A percentile compares a stretch with the other conserved stretches of the same genome.
Evolutionary conservation across 177 flowering plant species (phyloP).

Genomic region (Vitis hybrid): DNA sequence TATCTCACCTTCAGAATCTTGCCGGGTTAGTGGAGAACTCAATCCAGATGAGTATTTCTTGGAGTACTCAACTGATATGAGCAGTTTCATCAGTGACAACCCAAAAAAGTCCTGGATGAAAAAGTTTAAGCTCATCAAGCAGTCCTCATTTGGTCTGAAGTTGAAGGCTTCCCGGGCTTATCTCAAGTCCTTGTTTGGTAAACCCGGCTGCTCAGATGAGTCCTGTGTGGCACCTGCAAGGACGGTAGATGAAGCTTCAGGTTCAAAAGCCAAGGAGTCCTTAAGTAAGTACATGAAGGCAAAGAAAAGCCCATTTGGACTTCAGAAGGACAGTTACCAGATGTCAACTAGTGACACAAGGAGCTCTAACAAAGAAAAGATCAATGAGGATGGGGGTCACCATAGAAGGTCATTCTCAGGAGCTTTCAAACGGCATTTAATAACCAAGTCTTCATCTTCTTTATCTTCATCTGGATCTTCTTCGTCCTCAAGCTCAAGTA

Average conservation of each 20-base stretch:
- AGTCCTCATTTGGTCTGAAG: conserved; percentile 32
- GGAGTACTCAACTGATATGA: conserved; percentile 11
- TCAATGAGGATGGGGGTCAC: conserved; percentile 17
- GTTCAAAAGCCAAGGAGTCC: conserved; percentile 15
- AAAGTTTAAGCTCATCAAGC: conserved; percentile 37
- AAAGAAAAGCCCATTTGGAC: conserved; percentile 32
- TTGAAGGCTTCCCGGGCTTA: conserved; percentile 47
- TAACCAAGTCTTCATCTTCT: conserved; percentile 35
- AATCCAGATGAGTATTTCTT: conserved; percentile 31
- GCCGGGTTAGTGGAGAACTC: conserved; percentile 35
- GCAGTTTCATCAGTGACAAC: conserved; percentile 17
- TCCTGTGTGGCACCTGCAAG: conserved; percentile 20
- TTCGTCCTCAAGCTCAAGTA: conserved; percentile 36
- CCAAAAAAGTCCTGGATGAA: conserved; percentile 35
- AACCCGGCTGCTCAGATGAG: conserved; percentile 35
- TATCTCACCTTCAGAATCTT: conserved; percentile 39
- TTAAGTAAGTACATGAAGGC: conserved; percentile 12
- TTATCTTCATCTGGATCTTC: conserved; percentile 39
- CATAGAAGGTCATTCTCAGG: conserved; percentile 82
- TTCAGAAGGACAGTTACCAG: conserved; percentile 20
- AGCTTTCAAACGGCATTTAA: conserved; percentile 45
- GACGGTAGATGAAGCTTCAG: conserved; percentile 27
- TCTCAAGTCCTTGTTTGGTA: conserved; percentile 35
- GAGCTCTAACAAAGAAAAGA: conserved; percentile 31
- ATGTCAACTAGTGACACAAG: conserved; percentile 3